Evolutionary conservation across 176 grass and related monocot genomes (phyloP).

Genomic region (Ensete ventricosum): DNA sequence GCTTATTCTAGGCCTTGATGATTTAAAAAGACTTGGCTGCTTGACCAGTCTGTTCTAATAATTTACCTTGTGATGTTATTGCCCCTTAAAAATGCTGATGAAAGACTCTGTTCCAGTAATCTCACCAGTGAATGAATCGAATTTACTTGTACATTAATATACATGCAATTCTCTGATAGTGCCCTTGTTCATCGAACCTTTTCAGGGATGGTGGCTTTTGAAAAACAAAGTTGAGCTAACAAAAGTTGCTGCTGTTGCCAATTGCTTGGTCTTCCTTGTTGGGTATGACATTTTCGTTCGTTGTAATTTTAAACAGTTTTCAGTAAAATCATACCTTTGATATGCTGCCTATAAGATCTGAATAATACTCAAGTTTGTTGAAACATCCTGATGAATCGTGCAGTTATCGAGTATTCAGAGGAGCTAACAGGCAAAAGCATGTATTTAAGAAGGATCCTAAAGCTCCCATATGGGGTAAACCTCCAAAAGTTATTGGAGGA

Average conservation of each 20-base stretch:
- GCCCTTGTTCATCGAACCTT: constrained; percentile 6
- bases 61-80: too few relatives aligned
- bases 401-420: constrained; percentile 89
- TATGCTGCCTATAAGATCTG: constrained; percentile 13
- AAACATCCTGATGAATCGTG: constrained; percentile 5
- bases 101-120: too few relatives aligned
- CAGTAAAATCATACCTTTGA: neutral
- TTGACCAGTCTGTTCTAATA: neutral
- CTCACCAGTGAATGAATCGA: too few relatives aligned
- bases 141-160: neutral
- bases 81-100: too few relatives aligned
- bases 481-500: constrained; percentile 76
- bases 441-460: constrained; percentile 93
- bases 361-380: constrained; percentile 12
- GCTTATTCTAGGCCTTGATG: neutral
- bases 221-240: constrained; percentile 63
- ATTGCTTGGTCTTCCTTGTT: constrained; percentile 62
- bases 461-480: constrained; percentile 80
- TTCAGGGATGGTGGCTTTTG: constrained; percentile 95
- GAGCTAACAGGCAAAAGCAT: constrained; percentile 95
- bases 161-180: neutral
- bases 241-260: constrained; percentile 38
- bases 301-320: neutral
- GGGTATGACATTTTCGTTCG: constrained; percentile 40
- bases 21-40: neutral